Evolutionary conservation across 495 filamentous ascomycete genomes (phyloP).

Genomic region (Chaetomium cochliodes): DNA sequence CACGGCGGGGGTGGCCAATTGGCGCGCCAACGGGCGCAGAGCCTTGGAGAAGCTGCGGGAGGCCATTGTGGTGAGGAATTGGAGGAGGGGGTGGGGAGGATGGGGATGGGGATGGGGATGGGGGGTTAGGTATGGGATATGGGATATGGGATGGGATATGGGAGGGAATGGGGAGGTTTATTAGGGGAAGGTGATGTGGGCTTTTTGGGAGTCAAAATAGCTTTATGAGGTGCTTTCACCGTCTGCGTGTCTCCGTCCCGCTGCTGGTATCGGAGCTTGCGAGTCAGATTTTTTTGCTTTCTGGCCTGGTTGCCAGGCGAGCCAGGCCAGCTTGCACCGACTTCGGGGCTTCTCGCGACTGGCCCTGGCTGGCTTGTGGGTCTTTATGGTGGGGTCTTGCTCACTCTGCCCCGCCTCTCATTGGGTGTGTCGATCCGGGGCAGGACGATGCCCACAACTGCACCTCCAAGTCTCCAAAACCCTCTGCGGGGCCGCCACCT

Average conservation of each 20-base stretch:
- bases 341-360: constrained; percentile 31
- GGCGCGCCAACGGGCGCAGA: constrained; percentile 73
- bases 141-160: constrained; percentile 10
- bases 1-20: constrained; percentile 62
- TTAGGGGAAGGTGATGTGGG: constrained; percentile 24
- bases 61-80: constrained; percentile 66
- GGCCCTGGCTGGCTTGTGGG: constrained; percentile 24
- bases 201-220: constrained; percentile 22
- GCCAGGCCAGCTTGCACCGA: constrained; percentile 33
- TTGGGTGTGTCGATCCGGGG: constrained; percentile 30
- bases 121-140: constrained; percentile 7
- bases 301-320: constrained; percentile 22
- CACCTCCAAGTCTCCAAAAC: background rate
- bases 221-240: constrained; percentile 31
- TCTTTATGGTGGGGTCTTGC: constrained; percentile 20
- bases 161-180: constrained; percentile 25
- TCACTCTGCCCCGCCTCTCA: background rate
- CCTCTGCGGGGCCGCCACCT: background rate
- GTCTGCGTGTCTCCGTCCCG: constrained; percentile 27
- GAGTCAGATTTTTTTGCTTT: constrained; percentile 36
- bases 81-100: constrained; percentile 33
- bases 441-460: constrained; percentile 3
- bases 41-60: constrained; percentile 79
- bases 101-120: no score
- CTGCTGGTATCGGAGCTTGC: constrained; percentile 25